Conservation (phyloP, 345 rosid genomes). For the Eutrema heterophyllum region DNA sequence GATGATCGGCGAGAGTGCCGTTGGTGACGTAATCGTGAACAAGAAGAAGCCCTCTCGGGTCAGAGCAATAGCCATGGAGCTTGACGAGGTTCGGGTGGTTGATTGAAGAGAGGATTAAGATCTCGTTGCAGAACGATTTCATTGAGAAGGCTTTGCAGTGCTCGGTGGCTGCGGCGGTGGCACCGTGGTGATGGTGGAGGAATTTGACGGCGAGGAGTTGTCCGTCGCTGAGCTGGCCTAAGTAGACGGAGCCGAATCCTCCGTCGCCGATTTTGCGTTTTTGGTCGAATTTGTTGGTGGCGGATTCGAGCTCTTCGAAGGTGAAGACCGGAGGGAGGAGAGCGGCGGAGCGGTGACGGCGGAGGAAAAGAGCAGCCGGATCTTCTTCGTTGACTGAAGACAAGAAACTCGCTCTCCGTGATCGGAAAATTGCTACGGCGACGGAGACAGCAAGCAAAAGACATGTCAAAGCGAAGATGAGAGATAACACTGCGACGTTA, state of each 20-base stretch:
- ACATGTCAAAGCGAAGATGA: slow-evolving; percentile 51
- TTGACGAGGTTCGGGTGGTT: slow-evolving; percentile 79
- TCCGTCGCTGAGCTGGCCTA: slow-evolving; percentile 71
- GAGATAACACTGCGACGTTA: slow-evolving; percentile 45
- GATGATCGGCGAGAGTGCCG: slow-evolving; percentile 89
- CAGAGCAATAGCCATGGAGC: slow-evolving; percentile 94
- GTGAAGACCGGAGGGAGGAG: slow-evolving; percentile 87
- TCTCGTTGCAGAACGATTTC: slow-evolving; percentile 89
- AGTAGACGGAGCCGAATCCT: slow-evolving; percentile 82
- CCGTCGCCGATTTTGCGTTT: slow-evolving; percentile 90
- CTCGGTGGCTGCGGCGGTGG: slow-evolving; percentile 35
- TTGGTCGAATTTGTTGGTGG: slow-evolving; percentile 71
- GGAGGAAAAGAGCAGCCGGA: slow-evolving; percentile 74
- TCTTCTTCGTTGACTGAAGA: slow-evolving; percentile 56
- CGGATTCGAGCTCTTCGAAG: slow-evolving; percentile 80
- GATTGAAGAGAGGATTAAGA: slow-evolving; percentile 76
- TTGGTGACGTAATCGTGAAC: slow-evolving; percentile 84
- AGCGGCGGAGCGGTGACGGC: slow-evolving; percentile 59
- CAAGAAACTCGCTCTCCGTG: slow-evolving; percentile 34
- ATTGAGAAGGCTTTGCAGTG: slow-evolving; percentile 49
- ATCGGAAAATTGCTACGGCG: slow-evolving; percentile 46
- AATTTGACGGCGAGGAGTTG: slow-evolving; percentile 75
- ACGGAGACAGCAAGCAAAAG: slow-evolving; percentile 46
- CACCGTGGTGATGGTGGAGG: slow-evolving; percentile 65
- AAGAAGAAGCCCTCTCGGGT: slow-evolving; percentile 85